Percentiles rank a stretch among this genome's conserved stretches.
Evolutionary conservation across 2,329 filamentous ascomycete genomes (phyloP).

Genomic region (Ophidiomyces ophidiicola): DNA sequence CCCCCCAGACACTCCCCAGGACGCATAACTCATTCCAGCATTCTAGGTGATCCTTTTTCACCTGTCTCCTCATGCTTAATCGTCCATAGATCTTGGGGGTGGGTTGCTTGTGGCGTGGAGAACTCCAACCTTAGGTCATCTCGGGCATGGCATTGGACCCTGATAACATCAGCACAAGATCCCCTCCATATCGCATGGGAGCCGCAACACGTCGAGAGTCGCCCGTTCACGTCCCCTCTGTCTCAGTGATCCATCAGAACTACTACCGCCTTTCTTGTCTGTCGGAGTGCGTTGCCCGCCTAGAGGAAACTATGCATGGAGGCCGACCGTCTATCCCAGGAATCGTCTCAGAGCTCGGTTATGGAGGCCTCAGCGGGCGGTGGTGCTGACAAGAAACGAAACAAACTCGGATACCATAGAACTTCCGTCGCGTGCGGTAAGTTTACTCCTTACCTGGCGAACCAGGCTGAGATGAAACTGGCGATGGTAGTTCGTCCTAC

Average conservation of each 20-base stretch:
- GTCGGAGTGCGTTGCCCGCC: conserved; percentile 11
- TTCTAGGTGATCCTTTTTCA: conserved; percentile 8
- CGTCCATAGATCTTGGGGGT: conserved; percentile 11
- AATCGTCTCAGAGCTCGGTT: conserved; percentile 23
- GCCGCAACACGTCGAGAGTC: conserved; percentile 6
- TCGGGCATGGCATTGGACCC: conserved; percentile 15
- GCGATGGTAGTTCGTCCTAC: conserved; percentile 4
- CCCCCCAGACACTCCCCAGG: neutral
- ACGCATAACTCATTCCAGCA: conserved; percentile 1
- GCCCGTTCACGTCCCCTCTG: neutral
- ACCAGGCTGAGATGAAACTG: too few species aligned
- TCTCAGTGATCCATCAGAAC: neutral
- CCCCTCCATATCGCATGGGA: conserved; percentile 12
- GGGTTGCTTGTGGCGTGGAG: conserved; percentile 12
- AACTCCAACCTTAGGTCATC: conserved; percentile 11
- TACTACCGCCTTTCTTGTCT: neutral
- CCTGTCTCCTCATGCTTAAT: conserved; percentile 9
- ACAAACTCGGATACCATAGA: conserved; percentile 90
- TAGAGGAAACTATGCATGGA: conserved; percentile 30
- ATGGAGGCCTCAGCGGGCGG: conserved; percentile 27
- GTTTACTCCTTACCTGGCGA: conserved; percentile 36
- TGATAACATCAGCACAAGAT: conserved; percentile 12
- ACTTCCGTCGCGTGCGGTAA: conserved; percentile 92
- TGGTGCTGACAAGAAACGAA: conserved; percentile 56
- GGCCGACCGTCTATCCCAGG: conserved; percentile 25